phyloP scores from a whole-genome alignment of 352 stramenopile species.

The Labyrinthula sp. region DNA sequence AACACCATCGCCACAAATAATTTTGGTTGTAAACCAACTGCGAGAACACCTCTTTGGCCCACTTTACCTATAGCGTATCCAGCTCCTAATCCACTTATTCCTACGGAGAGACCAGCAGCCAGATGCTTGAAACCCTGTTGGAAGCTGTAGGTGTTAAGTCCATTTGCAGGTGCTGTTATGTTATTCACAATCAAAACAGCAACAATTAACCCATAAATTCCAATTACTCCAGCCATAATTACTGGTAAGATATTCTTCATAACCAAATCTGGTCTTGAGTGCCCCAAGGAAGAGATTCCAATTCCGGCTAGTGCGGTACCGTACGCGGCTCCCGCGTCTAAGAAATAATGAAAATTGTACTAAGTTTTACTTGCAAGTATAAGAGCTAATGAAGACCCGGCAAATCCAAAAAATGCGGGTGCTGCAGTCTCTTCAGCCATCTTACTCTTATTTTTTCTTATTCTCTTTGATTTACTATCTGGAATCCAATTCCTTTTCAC shows the following conservation, averaged over 20 bases:
- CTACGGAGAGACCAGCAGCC: constrained; percentile 51
- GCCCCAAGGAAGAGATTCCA: constrained; percentile 76
- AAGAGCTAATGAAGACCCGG: constrained; percentile 80
- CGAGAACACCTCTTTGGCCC: constrained; percentile 56
- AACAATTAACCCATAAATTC: constrained; percentile 62
- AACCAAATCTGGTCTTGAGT: constrained; percentile 78
- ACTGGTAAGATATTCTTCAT: constrained; percentile 97
- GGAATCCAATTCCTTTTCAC: no score
- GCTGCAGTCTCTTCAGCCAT: constrained; percentile 21
- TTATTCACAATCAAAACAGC: constrained; percentile 46
- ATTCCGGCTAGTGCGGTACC: constrained; percentile 89
- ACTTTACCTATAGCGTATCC: constrained; percentile 62
- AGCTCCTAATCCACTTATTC: constrained; percentile 49
- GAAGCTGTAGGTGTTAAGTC: constrained; percentile 37
- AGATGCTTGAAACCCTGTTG: constrained; percentile 56
- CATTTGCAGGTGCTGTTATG: constrained; percentile 22
- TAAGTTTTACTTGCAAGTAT: constrained; percentile 63
- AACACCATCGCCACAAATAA: constrained; percentile 93
- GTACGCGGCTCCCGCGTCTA: constrained; percentile 82
- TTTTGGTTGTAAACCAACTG: constrained; percentile 87
- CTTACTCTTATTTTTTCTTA: not conserved
- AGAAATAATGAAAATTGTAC: constrained; percentile 5
- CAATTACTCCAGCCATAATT: constrained; percentile 79
- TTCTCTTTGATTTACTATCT: no score
- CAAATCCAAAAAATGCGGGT: constrained; percentile 96